Evolutionary conservation across 1,139 yeast genomes (phyloP).

Genomic region (Hansenula sp.): DNA sequence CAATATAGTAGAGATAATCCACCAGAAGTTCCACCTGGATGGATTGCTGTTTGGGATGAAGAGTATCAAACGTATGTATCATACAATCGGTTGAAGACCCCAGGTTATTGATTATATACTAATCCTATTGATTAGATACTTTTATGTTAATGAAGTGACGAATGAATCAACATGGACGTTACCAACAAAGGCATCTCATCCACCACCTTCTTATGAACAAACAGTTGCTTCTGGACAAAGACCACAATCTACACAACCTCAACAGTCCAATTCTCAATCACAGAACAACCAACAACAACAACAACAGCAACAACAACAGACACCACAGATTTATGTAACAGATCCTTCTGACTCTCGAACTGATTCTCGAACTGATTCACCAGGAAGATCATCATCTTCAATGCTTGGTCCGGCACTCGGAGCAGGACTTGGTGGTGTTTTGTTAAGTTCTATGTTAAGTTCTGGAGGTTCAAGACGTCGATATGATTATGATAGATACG

Average conservation of each 20-base stretch:
- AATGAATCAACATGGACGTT: slow-evolving; percentile 76
- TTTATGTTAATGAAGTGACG: slow-evolving; percentile 56
- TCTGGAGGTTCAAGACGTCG: too few species aligned
- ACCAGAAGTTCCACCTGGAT: slow-evolving; percentile 57
- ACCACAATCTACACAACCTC: slow-evolving; percentile 19
- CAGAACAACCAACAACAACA: too few species aligned
- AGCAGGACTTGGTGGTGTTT: too few species aligned
- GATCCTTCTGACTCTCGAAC: too few species aligned
- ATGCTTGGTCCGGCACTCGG: too few species aligned
- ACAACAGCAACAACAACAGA: too few species aligned
- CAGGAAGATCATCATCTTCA: too few species aligned
- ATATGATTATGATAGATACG: too few species aligned
- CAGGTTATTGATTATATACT: neutral
- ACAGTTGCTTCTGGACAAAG: slow-evolving; percentile 4
- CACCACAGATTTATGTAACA: too few species aligned
- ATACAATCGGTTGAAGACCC: neutral
- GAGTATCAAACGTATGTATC: slow-evolving; percentile 43
- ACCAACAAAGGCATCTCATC: slow-evolving; percentile 31
- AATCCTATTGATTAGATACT: slow-evolving; percentile 39
- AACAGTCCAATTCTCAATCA: neutral
- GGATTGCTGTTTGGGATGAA: slow-evolving; percentile 74
- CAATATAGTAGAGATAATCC: slow-evolving; percentile 13
- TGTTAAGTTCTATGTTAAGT: too few species aligned
- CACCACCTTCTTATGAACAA: neutral
- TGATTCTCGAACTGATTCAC: too few species aligned